phyloP scores from a whole-genome alignment of 805 yeast species.

The Saccharomyces kudriavzevii region DNA sequence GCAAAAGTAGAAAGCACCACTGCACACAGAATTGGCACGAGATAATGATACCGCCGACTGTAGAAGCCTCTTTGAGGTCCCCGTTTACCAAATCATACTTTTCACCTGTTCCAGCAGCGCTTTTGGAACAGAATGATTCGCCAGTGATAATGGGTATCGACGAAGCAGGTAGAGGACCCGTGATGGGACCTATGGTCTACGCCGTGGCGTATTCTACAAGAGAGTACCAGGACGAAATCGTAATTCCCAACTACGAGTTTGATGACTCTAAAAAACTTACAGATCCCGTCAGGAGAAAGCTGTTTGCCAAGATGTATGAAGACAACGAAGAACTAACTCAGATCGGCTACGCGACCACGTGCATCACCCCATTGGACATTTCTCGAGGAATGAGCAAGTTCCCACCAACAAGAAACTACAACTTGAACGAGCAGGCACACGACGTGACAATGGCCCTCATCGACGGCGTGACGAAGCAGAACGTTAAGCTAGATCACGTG shows the following conservation, averaged over 20 bases:
- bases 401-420: slow-evolving; percentile 40
- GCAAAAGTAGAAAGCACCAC: background rate
- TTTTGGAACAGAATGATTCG: slow-evolving; percentile 24
- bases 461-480: slow-evolving; percentile 49
- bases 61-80: slow-evolving; percentile 13
- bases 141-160: slow-evolving; percentile 75
- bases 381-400: slow-evolving; percentile 80
- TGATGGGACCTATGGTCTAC: slow-evolving; percentile 95
- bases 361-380: slow-evolving; percentile 81
- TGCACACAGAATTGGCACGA: background rate
- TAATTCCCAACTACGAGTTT: slow-evolving; percentile 61
- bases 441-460: slow-evolving; percentile 83
- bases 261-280: slow-evolving; percentile 88
- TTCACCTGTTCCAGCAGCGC: slow-evolving; percentile 40
- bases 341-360: slow-evolving; percentile 83
- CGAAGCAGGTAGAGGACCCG: slow-evolving; percentile 99
- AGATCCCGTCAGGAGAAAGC: slow-evolving; percentile 54
- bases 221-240: slow-evolving; percentile 37
- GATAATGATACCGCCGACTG: slow-evolving; percentile 26
- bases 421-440: slow-evolving; percentile 93
- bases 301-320: slow-evolving; percentile 53
- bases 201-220: slow-evolving; percentile 73
- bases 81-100: slow-evolving; percentile 39
- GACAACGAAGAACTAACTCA: slow-evolving; percentile 38
- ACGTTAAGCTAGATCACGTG: slow-evolving; percentile 60